A percentile compares a stretch with the other conserved stretches of the same genome.
phyloP scores from a whole-genome alignment of 306 rosid genomes.

The Medicago truncatula region DNA sequence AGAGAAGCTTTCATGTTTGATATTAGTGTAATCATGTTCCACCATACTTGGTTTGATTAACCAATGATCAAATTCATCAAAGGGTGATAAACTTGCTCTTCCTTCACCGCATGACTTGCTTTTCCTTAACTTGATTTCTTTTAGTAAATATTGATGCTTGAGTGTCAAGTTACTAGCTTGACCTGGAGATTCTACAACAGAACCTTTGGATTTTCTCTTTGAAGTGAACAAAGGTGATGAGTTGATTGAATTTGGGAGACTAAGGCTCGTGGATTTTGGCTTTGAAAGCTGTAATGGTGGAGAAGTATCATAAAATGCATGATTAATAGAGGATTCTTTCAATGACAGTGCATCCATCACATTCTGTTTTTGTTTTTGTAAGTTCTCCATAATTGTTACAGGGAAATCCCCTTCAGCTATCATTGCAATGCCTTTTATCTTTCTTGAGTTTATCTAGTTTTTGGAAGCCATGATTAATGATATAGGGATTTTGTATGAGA shows the following conservation, averaged over 20 bases:
- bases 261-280: slow-evolving; percentile 58
- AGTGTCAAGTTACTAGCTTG: slow-evolving; percentile 38
- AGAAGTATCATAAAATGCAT: slow-evolving; percentile 6
- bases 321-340: slow-evolving; percentile 43
- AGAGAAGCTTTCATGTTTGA: slow-evolving; percentile 31
- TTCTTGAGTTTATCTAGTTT: slow-evolving; percentile 4
- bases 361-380: slow-evolving; percentile 63
- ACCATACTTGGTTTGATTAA: slow-evolving; percentile 39
- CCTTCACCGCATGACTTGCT: slow-evolving; percentile 75
- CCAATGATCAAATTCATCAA: slow-evolving; percentile 70
- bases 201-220: slow-evolving; percentile 51
- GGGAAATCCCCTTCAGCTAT: slow-evolving; percentile 8
- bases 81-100: slow-evolving; percentile 40
- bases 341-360: slow-evolving; percentile 63
- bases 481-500: background rate
- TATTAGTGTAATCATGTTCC: slow-evolving; percentile 7
- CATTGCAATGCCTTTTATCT: slow-evolving; percentile 10
- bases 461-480: slow-evolving; percentile 1
- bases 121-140: slow-evolving; percentile 47
- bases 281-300: slow-evolving; percentile 54
- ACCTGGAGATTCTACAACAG: slow-evolving; percentile 40
- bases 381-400: slow-evolving; percentile 30
- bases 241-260: slow-evolving; percentile 70
- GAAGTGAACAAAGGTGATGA: slow-evolving; percentile 60
- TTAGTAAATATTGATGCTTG: slow-evolving; percentile 36